These are phyloP conservation scores for Rhodotorula kratochvilovae DNA, from an alignment of 768 basidiomycete genomes.

Conservation along the genomic window DNA sequence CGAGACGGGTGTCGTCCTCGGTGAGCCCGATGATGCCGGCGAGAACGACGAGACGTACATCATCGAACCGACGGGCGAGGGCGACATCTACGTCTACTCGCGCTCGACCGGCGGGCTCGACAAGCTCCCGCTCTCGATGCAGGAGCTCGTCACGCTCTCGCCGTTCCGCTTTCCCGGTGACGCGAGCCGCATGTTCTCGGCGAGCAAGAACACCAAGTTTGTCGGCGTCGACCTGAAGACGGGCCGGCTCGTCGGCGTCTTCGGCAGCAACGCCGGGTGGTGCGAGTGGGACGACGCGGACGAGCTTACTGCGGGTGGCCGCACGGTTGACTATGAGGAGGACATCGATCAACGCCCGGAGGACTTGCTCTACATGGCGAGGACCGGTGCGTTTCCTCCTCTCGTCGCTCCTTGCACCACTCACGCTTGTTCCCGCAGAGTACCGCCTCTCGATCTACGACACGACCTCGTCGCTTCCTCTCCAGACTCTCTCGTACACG, in stretches of 20 bases:
- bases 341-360: slow-evolving; percentile 41
- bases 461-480: slow-evolving; percentile 51
- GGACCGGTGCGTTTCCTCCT: slow-evolving; percentile 56
- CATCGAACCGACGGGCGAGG: slow-evolving; percentile 81
- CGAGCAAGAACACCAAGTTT: slow-evolving; percentile 78
- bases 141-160: slow-evolving; percentile 83
- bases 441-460: slow-evolving; percentile 83
- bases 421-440: slow-evolving; percentile 55
- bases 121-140: slow-evolving; percentile 84
- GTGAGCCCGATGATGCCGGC: slow-evolving; percentile 42
- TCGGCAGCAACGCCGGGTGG: slow-evolving; percentile 42
- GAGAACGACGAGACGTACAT: slow-evolving; percentile 68
- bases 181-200: slow-evolving; percentile 72
- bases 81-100: slow-evolving; percentile 82
- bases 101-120: slow-evolving; percentile 54
- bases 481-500: slow-evolving; percentile 83
- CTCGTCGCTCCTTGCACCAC: neutral
- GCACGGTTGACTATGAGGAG: slow-evolving; percentile 38
- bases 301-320: slow-evolving; percentile 12
- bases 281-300: slow-evolving; percentile 43
- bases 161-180: slow-evolving; percentile 73
- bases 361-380: slow-evolving; percentile 59
- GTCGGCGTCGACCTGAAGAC: slow-evolving; percentile 59
- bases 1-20: slow-evolving; percentile 11
- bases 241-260: slow-evolving; percentile 58